phyloP scores from a whole-genome alignment of 2,329 filamentous ascomycete genomes.

The Neocatenulostroma microsporum region DNA sequence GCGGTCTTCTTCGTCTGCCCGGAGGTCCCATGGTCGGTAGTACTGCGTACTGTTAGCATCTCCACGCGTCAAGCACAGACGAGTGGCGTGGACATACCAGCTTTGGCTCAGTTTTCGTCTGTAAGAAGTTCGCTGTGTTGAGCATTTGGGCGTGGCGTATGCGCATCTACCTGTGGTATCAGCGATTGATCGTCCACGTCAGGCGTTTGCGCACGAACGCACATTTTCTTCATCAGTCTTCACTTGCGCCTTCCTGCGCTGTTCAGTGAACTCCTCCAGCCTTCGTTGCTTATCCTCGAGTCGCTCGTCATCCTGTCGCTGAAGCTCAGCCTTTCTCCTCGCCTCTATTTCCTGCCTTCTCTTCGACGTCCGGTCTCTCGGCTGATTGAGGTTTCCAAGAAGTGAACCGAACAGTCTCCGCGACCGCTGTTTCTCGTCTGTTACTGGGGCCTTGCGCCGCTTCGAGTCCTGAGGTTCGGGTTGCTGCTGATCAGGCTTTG shows the following conservation, averaged over 20 bases:
- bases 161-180: constrained; percentile 59
- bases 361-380: constrained; percentile 58
- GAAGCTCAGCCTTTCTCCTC: constrained; percentile 60
- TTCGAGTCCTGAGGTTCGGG: too few species aligned
- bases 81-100: constrained; percentile 52
- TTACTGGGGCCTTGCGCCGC: constrained; percentile 17
- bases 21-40: constrained; percentile 76
- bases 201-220: too few species aligned
- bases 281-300: constrained; percentile 59
- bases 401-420: constrained; percentile 71
- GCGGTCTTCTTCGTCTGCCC: constrained; percentile 57
- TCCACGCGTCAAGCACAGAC: background rate
- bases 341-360: constrained; percentile 72
- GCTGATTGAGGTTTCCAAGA: constrained; percentile 34
- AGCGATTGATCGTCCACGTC: too few species aligned
- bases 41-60: constrained; percentile 49
- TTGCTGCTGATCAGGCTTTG: background rate
- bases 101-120: constrained; percentile 62
- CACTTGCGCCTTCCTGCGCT: constrained; percentile 61
- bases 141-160: constrained; percentile 65
- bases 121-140: constrained; percentile 62
- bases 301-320: constrained; percentile 64
- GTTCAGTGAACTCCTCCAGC: constrained; percentile 43
- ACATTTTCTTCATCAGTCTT: constrained; percentile 71
- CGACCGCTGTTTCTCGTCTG: constrained; percentile 74